These are phyloP conservation scores for Avena insularis DNA, from an alignment of 176 grass and related monocot species.

Conservation along the genomic window DNA sequence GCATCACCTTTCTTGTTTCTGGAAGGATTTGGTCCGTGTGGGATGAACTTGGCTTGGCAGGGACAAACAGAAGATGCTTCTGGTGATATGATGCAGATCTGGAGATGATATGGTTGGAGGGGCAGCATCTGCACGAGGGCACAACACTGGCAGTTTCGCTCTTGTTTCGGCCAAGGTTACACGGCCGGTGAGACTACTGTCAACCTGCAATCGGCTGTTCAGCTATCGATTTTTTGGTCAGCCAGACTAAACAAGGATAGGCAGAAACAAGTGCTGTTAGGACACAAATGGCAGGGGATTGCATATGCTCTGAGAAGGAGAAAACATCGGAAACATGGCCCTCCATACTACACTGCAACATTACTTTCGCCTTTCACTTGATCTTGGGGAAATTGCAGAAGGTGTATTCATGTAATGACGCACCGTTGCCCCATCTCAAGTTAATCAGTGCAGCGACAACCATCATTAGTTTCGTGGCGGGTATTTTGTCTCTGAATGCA, in stretches of 20 bases:
- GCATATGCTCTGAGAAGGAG: neutral
- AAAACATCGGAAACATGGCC: neutral
- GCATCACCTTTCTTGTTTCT: slow-evolving; percentile 40
- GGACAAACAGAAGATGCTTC: slow-evolving; percentile 21
- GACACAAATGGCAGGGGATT: neutral
- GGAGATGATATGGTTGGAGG: slow-evolving; percentile 29
- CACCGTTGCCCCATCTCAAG: neutral
- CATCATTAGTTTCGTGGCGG: neutral
- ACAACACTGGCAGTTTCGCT: neutral
- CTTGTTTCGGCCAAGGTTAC: slow-evolving; percentile 44
- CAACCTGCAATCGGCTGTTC: neutral
- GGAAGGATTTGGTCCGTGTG: slow-evolving; percentile 42
- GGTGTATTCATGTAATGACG: slow-evolving; percentile 2
- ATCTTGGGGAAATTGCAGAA: neutral
- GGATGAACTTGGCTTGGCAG: slow-evolving; percentile 20
- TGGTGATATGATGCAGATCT: slow-evolving; percentile 12
- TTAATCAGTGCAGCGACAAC: slow-evolving; percentile 7
- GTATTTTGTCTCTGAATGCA: neutral
- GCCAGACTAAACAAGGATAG: neutral
- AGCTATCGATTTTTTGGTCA: neutral
- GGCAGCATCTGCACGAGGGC: slow-evolving; percentile 9
- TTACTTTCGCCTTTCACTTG: neutral
- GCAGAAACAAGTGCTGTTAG: neutral
- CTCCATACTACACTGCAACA: too few relatives aligned
- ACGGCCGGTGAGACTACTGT: neutral